These are phyloP conservation scores for Bipolaris oryzae DNA, from an alignment of 2,329 filamentous ascomycete genomes.

Conservation along the genomic window DNA sequence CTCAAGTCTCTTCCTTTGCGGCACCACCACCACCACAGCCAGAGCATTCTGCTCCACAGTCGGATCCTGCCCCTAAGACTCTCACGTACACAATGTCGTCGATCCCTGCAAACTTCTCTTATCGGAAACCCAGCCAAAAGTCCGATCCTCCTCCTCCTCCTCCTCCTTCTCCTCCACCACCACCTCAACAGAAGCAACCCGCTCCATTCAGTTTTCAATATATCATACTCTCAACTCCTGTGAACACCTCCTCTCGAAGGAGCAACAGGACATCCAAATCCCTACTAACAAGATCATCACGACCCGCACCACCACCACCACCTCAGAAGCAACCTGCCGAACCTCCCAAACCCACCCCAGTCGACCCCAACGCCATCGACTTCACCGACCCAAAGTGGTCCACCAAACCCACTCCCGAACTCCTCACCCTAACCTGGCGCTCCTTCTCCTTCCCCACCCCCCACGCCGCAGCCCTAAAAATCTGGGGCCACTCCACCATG, in stretches of 20 bases:
- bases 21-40: background rate
- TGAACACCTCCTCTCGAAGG: background rate
- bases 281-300: background rate
- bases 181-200: too few relatives aligned
- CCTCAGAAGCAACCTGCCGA: background rate
- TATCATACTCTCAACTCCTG: too few relatives aligned
- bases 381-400: slow-evolving; percentile 3
- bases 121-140: too few relatives aligned
- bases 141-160: too few relatives aligned
- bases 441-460: slow-evolving; percentile 3
- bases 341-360: background rate
- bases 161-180: too few relatives aligned
- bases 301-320: background rate
- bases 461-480: background rate
- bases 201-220: too few relatives aligned
- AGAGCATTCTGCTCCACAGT: background rate
- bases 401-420: background rate
- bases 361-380: background rate
- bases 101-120: background rate
- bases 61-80: background rate
- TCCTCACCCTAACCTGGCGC: slow-evolving; percentile 2
- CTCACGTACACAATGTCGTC: background rate
- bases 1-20: background rate
- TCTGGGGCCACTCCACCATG: background rate
- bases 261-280: background rate